phyloP scores from a whole-genome alignment of 2,329 filamentous ascomycete genomes.

The Ceratocystiopsis sp. region DNA sequence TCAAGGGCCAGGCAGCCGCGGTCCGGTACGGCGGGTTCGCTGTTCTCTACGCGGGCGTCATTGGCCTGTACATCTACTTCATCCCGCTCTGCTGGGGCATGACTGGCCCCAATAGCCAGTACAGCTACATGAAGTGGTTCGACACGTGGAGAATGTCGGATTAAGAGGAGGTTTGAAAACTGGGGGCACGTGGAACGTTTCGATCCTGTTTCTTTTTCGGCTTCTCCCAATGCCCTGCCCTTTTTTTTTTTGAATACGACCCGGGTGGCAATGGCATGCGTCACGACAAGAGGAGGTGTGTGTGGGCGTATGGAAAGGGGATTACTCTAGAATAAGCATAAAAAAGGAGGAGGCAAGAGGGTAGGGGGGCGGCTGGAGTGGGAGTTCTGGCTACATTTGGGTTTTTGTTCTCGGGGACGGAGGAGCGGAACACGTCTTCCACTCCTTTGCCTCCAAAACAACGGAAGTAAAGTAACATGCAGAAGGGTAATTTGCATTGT shows the following conservation, averaged over 20 bases:
- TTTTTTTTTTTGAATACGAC: too few species aligned
- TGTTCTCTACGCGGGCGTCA: slow-evolving; percentile 53
- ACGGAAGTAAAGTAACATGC: neutral
- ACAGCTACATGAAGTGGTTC: slow-evolving; percentile 89
- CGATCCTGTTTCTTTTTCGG: too few species aligned
- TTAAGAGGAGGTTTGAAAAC: slow-evolving; percentile 13
- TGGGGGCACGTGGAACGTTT: too few species aligned
- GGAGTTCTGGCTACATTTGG: slow-evolving; percentile 11
- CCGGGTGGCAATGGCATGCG: too few species aligned
- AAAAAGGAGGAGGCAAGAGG: too few species aligned
- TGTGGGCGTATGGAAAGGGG: too few species aligned
- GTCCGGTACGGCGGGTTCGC: slow-evolving; percentile 56
- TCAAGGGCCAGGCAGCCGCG: slow-evolving; percentile 45
- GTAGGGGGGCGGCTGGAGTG: neutral
- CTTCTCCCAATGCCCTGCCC: too few species aligned
- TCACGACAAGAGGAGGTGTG: too few species aligned
- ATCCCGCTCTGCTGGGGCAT: slow-evolving; percentile 94
- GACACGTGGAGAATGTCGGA: slow-evolving; percentile 72
- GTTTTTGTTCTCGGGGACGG: neutral
- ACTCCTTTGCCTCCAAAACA: neutral
- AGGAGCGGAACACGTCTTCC: too few species aligned
- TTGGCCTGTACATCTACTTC: slow-evolving; percentile 79
- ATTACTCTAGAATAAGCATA: too few species aligned
- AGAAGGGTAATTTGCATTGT: neutral
- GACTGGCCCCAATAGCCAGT: slow-evolving; percentile 68